A percentile compares a stretch with the other conserved stretches of the same genome.
Evolutionary conservation across 2,329 filamentous ascomycete genomes (phyloP).

Genomic region (Atkinsonella hypoxylon): DNA sequence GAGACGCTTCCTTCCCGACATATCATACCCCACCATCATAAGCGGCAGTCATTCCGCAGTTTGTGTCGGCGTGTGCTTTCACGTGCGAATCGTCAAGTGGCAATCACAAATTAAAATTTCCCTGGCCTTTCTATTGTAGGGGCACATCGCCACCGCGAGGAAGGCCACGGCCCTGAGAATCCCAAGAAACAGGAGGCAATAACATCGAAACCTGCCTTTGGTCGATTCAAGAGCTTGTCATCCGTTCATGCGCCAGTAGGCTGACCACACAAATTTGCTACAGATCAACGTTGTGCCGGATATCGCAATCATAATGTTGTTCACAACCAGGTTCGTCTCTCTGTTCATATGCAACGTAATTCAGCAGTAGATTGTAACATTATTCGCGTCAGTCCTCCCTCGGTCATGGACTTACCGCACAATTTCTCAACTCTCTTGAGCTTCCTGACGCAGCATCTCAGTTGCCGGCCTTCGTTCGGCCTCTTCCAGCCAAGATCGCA

Average conservation of each 20-base stretch:
- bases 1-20: not conserved
- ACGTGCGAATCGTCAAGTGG: not conserved
- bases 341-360: slow-evolving; percentile 9
- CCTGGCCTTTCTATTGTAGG: not conserved
- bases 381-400: slow-evolving; percentile 13
- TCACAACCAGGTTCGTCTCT: slow-evolving; percentile 11
- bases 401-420: slow-evolving; percentile 27
- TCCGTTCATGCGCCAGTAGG: not conserved
- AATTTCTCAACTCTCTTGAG: slow-evolving; percentile 35
- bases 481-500: slow-evolving; percentile 64
- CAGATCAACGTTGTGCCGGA: slow-evolving; percentile 25
- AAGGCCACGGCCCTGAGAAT: not conserved
- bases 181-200: no score
- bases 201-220: not conserved
- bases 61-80: not conserved
- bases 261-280: not conserved
- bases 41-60: not conserved
- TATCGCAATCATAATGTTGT: slow-evolving; percentile 22
- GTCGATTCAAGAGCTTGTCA: not conserved
- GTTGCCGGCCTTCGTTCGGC: slow-evolving; percentile 61
- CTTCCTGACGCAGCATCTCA: slow-evolving; percentile 33
- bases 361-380: not conserved
- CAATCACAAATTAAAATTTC: not conserved
- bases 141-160: not conserved
- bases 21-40: not conserved